phyloP scores from a whole-genome alignment of 1,139 yeast genomes.

The Pichia sp. region DNA sequence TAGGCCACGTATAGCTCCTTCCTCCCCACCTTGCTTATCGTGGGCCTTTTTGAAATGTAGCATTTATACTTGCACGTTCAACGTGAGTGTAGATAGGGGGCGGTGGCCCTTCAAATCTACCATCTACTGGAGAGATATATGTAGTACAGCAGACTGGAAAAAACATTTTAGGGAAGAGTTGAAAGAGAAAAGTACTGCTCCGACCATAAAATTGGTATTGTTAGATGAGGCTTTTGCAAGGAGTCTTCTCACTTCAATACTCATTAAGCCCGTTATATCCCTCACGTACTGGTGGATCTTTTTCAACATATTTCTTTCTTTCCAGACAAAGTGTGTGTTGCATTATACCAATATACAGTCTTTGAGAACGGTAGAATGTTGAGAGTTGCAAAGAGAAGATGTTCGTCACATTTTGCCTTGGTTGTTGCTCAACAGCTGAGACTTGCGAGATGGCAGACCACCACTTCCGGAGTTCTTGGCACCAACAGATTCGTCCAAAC shows the following conservation, averaged over 20 bases:
- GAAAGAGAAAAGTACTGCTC: too few species aligned
- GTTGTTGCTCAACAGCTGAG: not conserved
- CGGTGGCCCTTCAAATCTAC: too few species aligned
- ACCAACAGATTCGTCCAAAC: slow-evolving; percentile 6
- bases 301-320: not conserved
- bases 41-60: too few species aligned
- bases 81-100: too few species aligned
- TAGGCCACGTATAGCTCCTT: too few species aligned
- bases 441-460: slow-evolving; percentile 2
- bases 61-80: too few species aligned
- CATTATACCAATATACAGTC: too few species aligned
- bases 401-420: not conserved
- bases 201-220: too few species aligned
- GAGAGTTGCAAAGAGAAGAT: not conserved
- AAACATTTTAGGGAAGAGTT: too few species aligned
- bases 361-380: not conserved
- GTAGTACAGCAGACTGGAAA: too few species aligned
- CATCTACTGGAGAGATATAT: too few species aligned
- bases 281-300: not conserved
- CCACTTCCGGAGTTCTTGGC: slow-evolving; percentile 5
- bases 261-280: not conserved
- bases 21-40: too few species aligned
- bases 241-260: not conserved
- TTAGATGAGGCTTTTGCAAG: not conserved
- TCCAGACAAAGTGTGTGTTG: not conserved